These are phyloP conservation scores for Casuarina equisetifolia DNA, from an alignment of 306 rosid species.

Conservation along the genomic window DNA sequence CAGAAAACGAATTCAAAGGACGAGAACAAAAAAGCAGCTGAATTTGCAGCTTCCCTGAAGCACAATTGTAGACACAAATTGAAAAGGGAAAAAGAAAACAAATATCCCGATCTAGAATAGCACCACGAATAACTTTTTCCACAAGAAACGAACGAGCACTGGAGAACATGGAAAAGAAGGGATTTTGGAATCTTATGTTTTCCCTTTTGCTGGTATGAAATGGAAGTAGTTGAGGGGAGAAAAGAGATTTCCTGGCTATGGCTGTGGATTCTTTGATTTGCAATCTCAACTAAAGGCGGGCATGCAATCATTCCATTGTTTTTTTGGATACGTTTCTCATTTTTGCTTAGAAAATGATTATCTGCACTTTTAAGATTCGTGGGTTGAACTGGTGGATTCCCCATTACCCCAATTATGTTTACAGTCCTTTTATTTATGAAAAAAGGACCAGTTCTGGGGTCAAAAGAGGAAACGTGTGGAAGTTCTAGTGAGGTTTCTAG, in stretches of 20 bases:
- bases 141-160: slow-evolving; percentile 7
- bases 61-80: not conserved
- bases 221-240: not conserved
- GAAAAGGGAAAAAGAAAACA: not conserved
- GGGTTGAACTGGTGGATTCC: not conserved
- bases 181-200: not conserved
- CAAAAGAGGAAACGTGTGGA: too few relatives aligned
- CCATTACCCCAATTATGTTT: too few relatives aligned
- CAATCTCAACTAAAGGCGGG: not conserved
- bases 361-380: not conserved
- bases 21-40: too few relatives aligned
- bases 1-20: too few relatives aligned
- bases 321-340: not conserved
- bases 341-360: not conserved
- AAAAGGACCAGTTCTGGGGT: too few relatives aligned
- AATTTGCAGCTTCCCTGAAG: slow-evolving; percentile 10
- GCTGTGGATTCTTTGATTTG: not conserved
- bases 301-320: not conserved
- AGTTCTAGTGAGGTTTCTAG: too few relatives aligned
- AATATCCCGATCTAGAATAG: slow-evolving; percentile 30
- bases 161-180: not conserved
- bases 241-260: not conserved
- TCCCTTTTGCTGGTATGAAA: not conserved
- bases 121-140: slow-evolving; percentile 18
- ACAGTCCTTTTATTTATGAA: too few relatives aligned